Percentiles rank a stretch among this genome's conserved stretches.
phyloP scores from a whole-genome alignment of 129 eudicot species.

The Flaveria brownii region DNA sequence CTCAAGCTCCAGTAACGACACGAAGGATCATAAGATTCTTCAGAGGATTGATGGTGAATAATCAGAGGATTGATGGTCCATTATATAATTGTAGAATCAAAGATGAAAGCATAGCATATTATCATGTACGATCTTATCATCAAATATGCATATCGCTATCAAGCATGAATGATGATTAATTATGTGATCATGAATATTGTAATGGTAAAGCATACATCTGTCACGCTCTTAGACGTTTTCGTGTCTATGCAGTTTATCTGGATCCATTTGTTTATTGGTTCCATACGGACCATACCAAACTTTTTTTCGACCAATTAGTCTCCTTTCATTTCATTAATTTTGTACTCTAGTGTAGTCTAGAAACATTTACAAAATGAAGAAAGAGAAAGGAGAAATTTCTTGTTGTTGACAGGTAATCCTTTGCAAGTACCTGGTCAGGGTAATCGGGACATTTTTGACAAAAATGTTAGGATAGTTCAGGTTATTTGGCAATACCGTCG shows the following conservation, averaged over 20 bases:
- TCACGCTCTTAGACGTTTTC: slow-evolving; percentile 36
- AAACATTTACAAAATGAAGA: too few species aligned
- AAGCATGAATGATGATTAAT: slow-evolving; percentile 10
- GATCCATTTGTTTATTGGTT: slow-evolving; percentile 25
- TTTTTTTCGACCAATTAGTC: too few species aligned
- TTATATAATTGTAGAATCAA: slow-evolving; percentile 11
- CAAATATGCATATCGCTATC: slow-evolving; percentile 10
- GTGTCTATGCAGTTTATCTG: slow-evolving; percentile 39
- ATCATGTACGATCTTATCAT: background rate
- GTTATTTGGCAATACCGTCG: too few species aligned
- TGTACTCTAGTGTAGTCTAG: too few species aligned
- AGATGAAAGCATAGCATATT: slow-evolving; percentile 1
- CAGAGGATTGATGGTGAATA: too few species aligned
- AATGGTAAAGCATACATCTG: slow-evolving; percentile 32
- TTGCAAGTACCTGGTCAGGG: too few species aligned
- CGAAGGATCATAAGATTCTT: too few species aligned
- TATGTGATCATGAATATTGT: slow-evolving; percentile 19
- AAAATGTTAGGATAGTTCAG: too few species aligned
- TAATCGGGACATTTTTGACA: too few species aligned
- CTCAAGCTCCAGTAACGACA: slow-evolving; percentile 2
- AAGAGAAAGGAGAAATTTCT: too few species aligned
- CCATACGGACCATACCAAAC: slow-evolving; percentile 18
- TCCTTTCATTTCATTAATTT: too few species aligned
- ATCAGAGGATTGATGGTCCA: background rate
- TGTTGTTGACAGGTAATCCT: too few species aligned